Percentiles rank a stretch among this genome's conserved stretches.
phyloP scores from a whole-genome alignment of 805 yeast species.

The Jamesozyma rosinii region DNA sequence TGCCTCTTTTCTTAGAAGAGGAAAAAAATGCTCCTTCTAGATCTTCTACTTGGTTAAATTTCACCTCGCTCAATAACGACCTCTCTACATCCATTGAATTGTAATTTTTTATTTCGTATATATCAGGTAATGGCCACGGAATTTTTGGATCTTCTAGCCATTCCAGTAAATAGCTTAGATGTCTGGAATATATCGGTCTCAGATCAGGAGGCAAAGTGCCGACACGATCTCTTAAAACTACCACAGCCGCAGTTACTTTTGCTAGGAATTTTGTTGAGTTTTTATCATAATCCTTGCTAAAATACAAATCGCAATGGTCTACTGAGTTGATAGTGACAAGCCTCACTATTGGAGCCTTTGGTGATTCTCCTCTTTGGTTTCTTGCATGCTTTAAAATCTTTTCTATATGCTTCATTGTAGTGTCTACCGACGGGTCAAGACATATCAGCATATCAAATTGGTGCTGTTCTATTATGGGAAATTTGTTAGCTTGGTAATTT shows the following conservation, averaged over 20 bases:
- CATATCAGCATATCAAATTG: constrained; percentile 53
- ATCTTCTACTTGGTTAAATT: constrained; percentile 40
- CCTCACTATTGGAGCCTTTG: constrained; percentile 49
- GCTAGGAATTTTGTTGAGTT: constrained; percentile 42
- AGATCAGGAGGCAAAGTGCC: constrained; percentile 77
- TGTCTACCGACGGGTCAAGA: constrained; percentile 53
- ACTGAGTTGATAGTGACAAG: constrained; percentile 71
- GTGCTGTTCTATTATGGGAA: constrained; percentile 14
- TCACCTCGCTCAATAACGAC: constrained; percentile 65
- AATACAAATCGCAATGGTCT: constrained; percentile 64
- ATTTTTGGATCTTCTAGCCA: constrained; percentile 45
- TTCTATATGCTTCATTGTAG: constrained; percentile 28
- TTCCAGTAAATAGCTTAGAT: constrained; percentile 49
- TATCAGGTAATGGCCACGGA: constrained; percentile 75
- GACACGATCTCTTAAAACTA: constrained; percentile 69
- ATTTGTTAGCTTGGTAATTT: constrained; percentile 9
- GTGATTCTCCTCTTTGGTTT: constrained; percentile 18
- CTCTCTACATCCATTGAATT: constrained; percentile 70
- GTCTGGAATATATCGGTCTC: constrained; percentile 62
- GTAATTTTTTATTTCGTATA: constrained; percentile 53
- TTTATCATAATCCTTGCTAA: constrained; percentile 30
- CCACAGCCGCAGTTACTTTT: constrained; percentile 70
- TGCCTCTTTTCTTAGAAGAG: constrained; percentile 22
- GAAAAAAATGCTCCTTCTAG: constrained; percentile 31
- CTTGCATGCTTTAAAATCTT: constrained; percentile 24